These are phyloP conservation scores for Nothophytophthora sp. DNA, from an alignment of 352 stramenopile genomes.

Conservation along the genomic window DNA sequence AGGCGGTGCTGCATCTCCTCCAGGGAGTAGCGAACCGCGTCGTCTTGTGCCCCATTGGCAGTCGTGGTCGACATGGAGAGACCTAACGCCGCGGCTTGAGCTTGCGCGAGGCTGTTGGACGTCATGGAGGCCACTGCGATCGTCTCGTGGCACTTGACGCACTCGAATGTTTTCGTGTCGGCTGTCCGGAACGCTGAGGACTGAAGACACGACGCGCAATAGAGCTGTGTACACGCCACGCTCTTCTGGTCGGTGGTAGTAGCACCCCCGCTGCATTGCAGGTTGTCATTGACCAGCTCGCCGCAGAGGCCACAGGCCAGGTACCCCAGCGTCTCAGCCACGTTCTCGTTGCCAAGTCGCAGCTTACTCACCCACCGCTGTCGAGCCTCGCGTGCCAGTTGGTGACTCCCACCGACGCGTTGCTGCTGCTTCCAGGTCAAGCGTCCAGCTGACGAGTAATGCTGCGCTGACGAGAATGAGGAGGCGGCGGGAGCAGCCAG, in stretches of 20 bases:
- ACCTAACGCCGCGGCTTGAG: conserved; percentile 54
- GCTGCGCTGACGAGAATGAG: conserved; percentile 12
- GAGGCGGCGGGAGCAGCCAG: conserved; percentile 8
- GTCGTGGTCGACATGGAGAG: conserved; percentile 34
- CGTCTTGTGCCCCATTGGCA: conserved; percentile 3
- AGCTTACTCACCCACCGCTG: conserved; percentile 49
- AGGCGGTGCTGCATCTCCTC: conserved; percentile 55
- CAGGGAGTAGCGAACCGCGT: conserved; percentile 22
- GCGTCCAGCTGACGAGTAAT: conserved; percentile 25
- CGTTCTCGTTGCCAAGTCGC: conserved; percentile 34
- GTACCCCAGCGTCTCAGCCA: conserved; percentile 50
- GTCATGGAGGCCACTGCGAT: conserved; percentile 47
- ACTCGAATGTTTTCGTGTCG: conserved; percentile 36
- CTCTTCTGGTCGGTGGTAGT: conserved; percentile 16
- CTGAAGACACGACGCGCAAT: conserved; percentile 62
- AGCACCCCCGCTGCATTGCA: conserved; percentile 48
- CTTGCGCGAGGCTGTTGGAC: conserved; percentile 64
- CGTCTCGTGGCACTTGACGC: conserved; percentile 52
- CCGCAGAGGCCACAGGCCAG: conserved; percentile 75
- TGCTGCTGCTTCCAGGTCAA: conserved; percentile 48
- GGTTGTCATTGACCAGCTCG: conserved; percentile 74
- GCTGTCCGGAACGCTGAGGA: conserved; percentile 25
- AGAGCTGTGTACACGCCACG: conserved; percentile 62
- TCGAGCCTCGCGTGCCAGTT: conserved; percentile 29
- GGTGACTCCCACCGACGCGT: conserved; percentile 13